Conservation (phyloP, 139 green algal genomes). For the Chlorella sorokiniana region DNA sequence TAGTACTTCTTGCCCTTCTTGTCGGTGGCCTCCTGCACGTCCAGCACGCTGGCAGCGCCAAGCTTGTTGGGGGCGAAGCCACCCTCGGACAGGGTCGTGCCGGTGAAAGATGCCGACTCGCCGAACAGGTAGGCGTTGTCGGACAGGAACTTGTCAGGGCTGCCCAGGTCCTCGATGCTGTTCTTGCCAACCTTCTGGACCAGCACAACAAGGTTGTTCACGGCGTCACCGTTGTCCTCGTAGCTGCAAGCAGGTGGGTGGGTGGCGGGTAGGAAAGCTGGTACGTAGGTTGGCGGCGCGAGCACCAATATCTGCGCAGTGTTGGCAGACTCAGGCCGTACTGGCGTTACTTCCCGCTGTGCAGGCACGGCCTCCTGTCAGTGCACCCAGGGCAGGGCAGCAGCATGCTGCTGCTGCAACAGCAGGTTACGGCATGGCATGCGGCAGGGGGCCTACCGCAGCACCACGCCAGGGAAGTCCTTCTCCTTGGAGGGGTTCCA, state of each 20-base stretch:
- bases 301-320: too few relatives aligned
- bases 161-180: conserved; percentile 85
- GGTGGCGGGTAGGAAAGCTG: too few relatives aligned
- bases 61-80: conserved; percentile 91
- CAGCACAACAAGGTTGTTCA: conserved; percentile 92
- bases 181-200: conserved; percentile 72
- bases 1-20: conserved; percentile 98
- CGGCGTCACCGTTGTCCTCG: conserved; percentile 95
- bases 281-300: too few relatives aligned
- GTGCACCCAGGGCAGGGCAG: too few relatives aligned
- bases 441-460: conserved; percentile 49
- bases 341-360: too few relatives aligned
- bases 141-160: conserved; percentile 87
- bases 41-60: conserved; percentile 83
- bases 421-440: too few relatives aligned
- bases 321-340: too few relatives aligned
- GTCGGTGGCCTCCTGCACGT: conserved; percentile 75
- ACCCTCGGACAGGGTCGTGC: conserved; percentile 90
- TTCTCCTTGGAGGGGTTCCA: conserved; percentile 96
- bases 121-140: conserved; percentile 84
- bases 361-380: too few relatives aligned
- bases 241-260: conserved; percentile 65
- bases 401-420: too few relatives aligned
- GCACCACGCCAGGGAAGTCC: conserved; percentile 78
- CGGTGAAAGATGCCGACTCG: conserved; percentile 50